A percentile compares a stretch with the other conserved stretches of the same genome.
These are phyloP conservation scores for Nemania diffusa DNA, from an alignment of 2,329 filamentous ascomycete genomes.

Conservation along the genomic window DNA sequence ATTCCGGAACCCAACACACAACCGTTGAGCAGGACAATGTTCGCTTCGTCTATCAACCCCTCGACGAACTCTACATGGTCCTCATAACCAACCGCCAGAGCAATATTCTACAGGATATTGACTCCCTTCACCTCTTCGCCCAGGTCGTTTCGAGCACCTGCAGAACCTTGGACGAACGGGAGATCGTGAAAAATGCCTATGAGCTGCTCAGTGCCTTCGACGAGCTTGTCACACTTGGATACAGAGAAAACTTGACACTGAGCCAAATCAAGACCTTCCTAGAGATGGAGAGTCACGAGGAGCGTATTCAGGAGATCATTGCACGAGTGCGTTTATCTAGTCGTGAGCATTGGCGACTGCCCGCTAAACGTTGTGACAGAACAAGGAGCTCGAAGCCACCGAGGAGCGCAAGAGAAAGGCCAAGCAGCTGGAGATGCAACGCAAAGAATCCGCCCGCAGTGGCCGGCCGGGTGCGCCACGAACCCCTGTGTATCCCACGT, in stretches of 20 bases:
- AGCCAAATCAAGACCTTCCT: slow-evolving; percentile 99
- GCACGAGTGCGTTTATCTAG: slow-evolving; percentile 71
- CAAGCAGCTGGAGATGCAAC: slow-evolving; percentile 98
- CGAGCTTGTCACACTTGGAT: slow-evolving; percentile 94
- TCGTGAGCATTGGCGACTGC: slow-evolving; percentile 7
- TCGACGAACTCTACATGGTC: slow-evolving; percentile 99
- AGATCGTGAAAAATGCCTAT: slow-evolving; percentile 94
- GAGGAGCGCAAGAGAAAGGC: slow-evolving; percentile 99
- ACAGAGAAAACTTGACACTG: slow-evolving; percentile 94
- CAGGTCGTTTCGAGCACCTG: slow-evolving; percentile 97
- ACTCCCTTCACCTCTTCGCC: slow-evolving; percentile 96
- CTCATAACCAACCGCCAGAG: slow-evolving; percentile 99
- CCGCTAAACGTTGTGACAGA: slow-evolving; percentile 62
- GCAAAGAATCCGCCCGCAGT: slow-evolving; percentile 89
- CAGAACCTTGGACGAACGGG: slow-evolving; percentile 93
- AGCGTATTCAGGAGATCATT: slow-evolving; percentile 98
- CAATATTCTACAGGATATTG: slow-evolving; percentile 99
- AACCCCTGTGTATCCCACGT: slow-evolving; percentile 86
- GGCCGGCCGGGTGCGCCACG: slow-evolving; percentile 74
- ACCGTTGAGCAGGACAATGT: slow-evolving; percentile 99
- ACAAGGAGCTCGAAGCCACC: slow-evolving; percentile 97
- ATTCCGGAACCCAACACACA: slow-evolving; percentile 95
- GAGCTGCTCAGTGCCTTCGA: slow-evolving; percentile 97
- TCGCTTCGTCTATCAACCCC: slow-evolving; percentile 97
- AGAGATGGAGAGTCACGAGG: slow-evolving; percentile 99